Conservation (phyloP, 176 grass and related monocot species). For the Aegilops longissima region DNA sequence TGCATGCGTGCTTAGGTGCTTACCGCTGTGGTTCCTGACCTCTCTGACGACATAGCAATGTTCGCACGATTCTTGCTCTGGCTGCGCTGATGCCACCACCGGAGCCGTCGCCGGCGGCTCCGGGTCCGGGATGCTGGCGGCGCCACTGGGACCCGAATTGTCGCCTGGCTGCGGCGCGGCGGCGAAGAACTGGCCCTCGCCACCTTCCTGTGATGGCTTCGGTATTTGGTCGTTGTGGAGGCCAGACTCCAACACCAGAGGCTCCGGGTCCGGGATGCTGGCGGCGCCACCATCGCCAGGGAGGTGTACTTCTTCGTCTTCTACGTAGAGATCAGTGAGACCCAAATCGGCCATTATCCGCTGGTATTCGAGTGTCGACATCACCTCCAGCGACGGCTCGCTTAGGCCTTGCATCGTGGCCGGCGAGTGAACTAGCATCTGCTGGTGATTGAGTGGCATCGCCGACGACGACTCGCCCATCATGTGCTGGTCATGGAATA, state of each 20-base stretch:
- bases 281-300: not conserved
- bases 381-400: not conserved
- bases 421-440: not conserved
- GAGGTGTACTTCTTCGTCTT: not conserved
- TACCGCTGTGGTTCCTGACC: not conserved
- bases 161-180: not conserved
- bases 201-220: not conserved
- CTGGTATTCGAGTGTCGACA: not conserved
- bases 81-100: no score
- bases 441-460: not conserved
- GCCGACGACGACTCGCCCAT: not conserved
- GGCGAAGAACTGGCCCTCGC: not conserved
- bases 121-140: not conserved
- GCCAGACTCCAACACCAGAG: no score
- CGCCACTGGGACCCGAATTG: not conserved
- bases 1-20: not conserved
- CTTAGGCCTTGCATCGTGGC: not conserved
- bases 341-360: not conserved
- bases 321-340: not conserved
- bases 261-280: not conserved
- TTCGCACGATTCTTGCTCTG: not conserved
- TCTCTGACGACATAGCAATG: not conserved
- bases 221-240: not conserved
- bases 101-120: not conserved
- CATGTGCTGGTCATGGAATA: not conserved